Evolutionary conservation across 805 yeast genomes (phyloP), one percentile per base, ranked within the genome.

Genomic region (Blastobotrys peoriensis): DNA sequence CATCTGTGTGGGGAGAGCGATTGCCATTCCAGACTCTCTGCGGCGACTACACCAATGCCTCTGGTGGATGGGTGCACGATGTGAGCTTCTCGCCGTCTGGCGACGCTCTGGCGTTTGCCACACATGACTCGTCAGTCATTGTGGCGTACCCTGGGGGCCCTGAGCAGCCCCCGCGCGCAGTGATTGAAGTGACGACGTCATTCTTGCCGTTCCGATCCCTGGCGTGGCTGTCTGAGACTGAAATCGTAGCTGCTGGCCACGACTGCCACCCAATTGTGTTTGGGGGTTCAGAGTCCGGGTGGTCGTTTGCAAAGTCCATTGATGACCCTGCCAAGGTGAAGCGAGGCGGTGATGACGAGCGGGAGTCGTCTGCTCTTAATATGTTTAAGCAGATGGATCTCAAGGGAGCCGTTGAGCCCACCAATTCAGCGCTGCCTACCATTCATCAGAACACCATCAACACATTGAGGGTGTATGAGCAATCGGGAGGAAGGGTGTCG

Each of bases 301-400:
- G 95, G 95, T 58, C 61, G 48, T 78, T 63, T 62, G 68, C 73
- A 52, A 71, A 66, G 61, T 75, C 78, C 34, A 70, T 81, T 47
- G 95, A 86, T 61, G 88, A 79, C 54, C 78, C 68, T 10, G 52
- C 53, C 21, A 51, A 57, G 40, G 52, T 61, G 28, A 57, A 55
- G 51, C 49, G 63, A 49, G 77, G 71, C 38, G 30, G 30, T 25
- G 40, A 28, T 17, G 86, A 77, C 44, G 76, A 73, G 45, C 74
- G 75, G 10, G 71, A 67, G 36, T 62, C 62, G 42, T 67, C 75
- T 10, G 69, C 76, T 4, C 76, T 93, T 64, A 84, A 85, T 68
- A 87, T 91, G 89, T 93, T 93, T 71, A 81, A 86, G 66, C 96
- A 91, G 65, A 70, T 93, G 75, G 99, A 93, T 67, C 75, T 91